Conservation (phyloP, 2,329 filamentous ascomycete genomes). For the Xylariaceae sp. region DNA sequence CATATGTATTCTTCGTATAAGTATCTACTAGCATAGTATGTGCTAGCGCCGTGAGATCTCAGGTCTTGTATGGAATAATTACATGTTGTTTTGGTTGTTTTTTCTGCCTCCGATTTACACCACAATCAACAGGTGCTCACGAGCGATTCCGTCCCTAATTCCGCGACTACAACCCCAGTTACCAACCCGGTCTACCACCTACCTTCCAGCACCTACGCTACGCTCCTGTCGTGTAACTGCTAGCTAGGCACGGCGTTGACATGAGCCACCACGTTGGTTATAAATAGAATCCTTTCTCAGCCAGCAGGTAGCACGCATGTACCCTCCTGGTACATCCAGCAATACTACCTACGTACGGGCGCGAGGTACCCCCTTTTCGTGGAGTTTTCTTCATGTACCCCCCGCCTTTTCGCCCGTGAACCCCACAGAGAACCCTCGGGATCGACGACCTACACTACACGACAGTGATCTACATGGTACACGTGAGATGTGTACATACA, state of each 20-base stretch:
- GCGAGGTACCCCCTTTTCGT: not conserved
- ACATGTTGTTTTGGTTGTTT: not conserved
- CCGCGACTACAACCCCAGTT: not conserved
- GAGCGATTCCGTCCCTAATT: not conserved
- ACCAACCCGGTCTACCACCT: not conserved
- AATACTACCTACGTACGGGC: not conserved
- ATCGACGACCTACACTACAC: not conserved
- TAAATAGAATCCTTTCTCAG: not conserved
- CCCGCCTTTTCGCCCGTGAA: not conserved
- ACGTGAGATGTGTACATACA: not conserved
- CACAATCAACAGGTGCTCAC: too few species aligned
- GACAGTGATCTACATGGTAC: not conserved
- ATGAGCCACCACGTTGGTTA: not conserved
- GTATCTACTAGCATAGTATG: not conserved
- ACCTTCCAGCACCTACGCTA: not conserved
- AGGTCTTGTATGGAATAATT: not conserved
- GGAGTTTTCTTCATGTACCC: not conserved
- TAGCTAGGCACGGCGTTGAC: not conserved
- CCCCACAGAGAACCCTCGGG: not conserved
- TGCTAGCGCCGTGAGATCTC: not conserved
- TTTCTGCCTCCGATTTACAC: not conserved
- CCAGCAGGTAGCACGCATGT: not conserved
- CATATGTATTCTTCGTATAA: not conserved
- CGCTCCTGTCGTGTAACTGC: not conserved
- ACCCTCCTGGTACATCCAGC: not conserved